Conservation (phyloP, 176 grass and related monocot species). For the Rhynchospora tenuis region DNA sequence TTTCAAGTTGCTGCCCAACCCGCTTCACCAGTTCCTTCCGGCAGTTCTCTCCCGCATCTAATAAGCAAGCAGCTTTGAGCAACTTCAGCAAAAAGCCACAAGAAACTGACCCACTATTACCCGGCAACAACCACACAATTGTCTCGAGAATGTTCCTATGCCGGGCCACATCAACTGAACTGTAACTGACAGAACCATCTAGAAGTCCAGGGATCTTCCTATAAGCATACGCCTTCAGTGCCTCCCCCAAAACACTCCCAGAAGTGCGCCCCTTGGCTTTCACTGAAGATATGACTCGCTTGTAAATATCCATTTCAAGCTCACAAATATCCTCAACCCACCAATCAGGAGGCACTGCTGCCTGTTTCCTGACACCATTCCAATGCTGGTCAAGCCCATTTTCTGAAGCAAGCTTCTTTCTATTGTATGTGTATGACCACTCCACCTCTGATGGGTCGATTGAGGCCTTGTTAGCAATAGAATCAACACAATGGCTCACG, state of each 20-base stretch:
- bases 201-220: conserved; percentile 54
- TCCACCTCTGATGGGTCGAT: conserved; percentile 85
- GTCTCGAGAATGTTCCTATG: conserved; percentile 44
- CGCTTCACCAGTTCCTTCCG: conserved; percentile 45
- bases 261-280: conserved; percentile 51
- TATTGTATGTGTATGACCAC: conserved; percentile 98
- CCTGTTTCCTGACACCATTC: conserved; percentile 90
- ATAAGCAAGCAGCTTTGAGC: conserved; percentile 63
- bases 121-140: conserved; percentile 58
- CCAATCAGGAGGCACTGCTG: conserved; percentile 79
- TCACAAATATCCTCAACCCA: conserved; percentile 98
- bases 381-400: conserved; percentile 69
- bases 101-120: conserved; percentile 60
- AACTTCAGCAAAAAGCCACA: conserved; percentile 85
- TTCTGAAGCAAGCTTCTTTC: conserved; percentile 76
- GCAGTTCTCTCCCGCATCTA: conserved; percentile 47
- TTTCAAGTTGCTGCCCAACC: conserved; percentile 68
- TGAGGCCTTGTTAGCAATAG: conserved; percentile 64
- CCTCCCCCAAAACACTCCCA: conserved; percentile 61
- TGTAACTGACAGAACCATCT: conserved; percentile 45
- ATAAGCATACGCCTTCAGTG: conserved; percentile 74
- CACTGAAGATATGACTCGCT: conserved; percentile 54
- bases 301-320: conserved; percentile 88
- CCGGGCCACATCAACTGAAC: conserved; percentile 40
- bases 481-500: conserved; percentile 76